Evolutionary conservation across 2,329 filamentous ascomycete species (phyloP), one percentile per base, ranked within the genome.

Genomic region (Beauveria medogensis): DNA sequence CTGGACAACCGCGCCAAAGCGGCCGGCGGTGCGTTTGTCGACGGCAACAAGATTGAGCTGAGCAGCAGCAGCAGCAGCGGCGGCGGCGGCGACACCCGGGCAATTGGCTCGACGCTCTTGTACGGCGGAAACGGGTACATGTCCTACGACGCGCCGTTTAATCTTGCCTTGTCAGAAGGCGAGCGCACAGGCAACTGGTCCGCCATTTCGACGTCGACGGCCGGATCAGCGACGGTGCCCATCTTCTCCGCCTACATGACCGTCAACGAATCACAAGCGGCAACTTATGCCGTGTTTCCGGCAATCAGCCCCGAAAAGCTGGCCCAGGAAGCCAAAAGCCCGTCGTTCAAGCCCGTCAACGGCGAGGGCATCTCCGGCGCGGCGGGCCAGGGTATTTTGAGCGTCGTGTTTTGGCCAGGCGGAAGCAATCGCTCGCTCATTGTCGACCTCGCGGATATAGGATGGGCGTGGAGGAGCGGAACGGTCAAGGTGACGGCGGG

Each of bases 81-180:
- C 28, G 47, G 26, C 28, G 24, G n/a, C 22, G 14, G 5, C 9
- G 30, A 59, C 20, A 54, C 52, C 9, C 37, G 44, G 1, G 51
- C 52, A 8, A 41, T 56, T 12, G 64, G 59, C 40, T 41, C 34
- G 4, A 59, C 52, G 20, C 61, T 67, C 6, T 65, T 61, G 37
- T 67, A 67, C 55, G 66, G 63, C 18, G 64, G 64, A 4, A 67
- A 66, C 43, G 66, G 66, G 10, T 67, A 67, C 44, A 34, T 67
- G 18, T 44, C 65, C 37, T 65, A 66, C 56, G 62, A 48, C 18
- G 30, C 34, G n/a, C 60, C 65, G 3, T 67, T 68, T 43, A 26
- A 59, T 2, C 66, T 68, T 6, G 64, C 64, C 6, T 18, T 68
- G 0, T 65, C 63, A 5, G 60, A 65, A 37, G 66, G 65, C 20